Conservation (phyloP, 306 rosid genomes). For the Quercus berberidifolia region DNA sequence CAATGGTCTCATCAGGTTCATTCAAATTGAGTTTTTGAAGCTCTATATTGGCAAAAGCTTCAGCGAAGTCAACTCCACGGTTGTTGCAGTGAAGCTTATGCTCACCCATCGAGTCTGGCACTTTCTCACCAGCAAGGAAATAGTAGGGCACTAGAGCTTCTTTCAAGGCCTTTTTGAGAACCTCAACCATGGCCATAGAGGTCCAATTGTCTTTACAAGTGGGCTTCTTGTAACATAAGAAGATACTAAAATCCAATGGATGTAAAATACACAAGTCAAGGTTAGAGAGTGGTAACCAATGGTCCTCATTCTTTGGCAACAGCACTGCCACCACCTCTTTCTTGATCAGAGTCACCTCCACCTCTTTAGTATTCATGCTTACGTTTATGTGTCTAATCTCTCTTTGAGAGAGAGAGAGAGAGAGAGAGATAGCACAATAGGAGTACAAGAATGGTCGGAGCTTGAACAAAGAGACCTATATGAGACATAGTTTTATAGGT, state of each 20-base stretch:
- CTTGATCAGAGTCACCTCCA: conserved; percentile 27
- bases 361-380: conserved; percentile 9
- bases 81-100: conserved; percentile 72
- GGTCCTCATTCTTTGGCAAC: conserved; percentile 46
- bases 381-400: background rate
- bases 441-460: no score
- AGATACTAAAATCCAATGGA: conserved; percentile 49
- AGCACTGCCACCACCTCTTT: conserved; percentile 56
- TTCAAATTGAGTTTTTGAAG: conserved; percentile 42
- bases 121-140: conserved; percentile 61
- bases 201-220: background rate
- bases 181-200: conserved; percentile 33
- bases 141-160: conserved; percentile 47
- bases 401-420: no score
- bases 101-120: conserved; percentile 39
- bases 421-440: no score
- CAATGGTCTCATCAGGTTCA: conserved; percentile 48
- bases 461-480: no score
- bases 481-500: no score
- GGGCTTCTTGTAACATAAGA: conserved; percentile 56
- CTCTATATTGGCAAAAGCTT: conserved; percentile 54
- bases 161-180: conserved; percentile 51
- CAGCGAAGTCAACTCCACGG: conserved; percentile 64
- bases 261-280: conserved; percentile 68
- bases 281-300: conserved; percentile 71